Base-by-base conservation (phyloP, 495 filamentous ascomycete species). In the Aspergillus cristatus region DNA sequence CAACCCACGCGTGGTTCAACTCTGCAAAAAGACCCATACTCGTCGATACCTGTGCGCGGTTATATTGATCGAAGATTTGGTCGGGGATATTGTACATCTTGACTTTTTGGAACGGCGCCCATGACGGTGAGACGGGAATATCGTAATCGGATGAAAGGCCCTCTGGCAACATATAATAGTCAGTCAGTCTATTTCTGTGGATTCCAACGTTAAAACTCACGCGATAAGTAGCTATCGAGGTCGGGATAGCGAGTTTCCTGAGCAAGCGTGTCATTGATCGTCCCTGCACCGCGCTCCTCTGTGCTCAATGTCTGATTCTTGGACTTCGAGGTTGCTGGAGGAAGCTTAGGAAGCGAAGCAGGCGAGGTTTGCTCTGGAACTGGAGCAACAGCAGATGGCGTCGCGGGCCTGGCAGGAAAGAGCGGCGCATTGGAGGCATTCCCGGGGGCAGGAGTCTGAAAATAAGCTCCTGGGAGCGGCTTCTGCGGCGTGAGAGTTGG, bases 141-240 rank as follows among this genome's bases (percentile, higher is more conserved):
- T 96, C 88, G 61, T 97, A 97, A 47, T 96, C 88, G 45, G 84
- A 88, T 1, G 87, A 94, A 53, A 79, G 81, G 50, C 82, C 82
- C 67, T 95, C 88, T 79, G 41, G n/a, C 25, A 38, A 4, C 42
- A 32, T 20, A 43, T 22, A 22, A 42, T 37, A 17, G 42, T 28
- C 32, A 29, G 29, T 50, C 32, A 44, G 42, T 45, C 16, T 14
- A 22, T 13, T 36, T 29, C 22, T 1, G 20, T 20, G 12, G 18
- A 14, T 16, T 32, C 22, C 28, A 7, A 12, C 7, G n/a, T 40
- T 26, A 26, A 4, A 24, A 78, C 83, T 70, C 71, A 96, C 89
- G 88, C 54, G 77, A 79, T 46, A 93, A 70, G 60, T 94, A 94
- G 48, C 74, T 82, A 59, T 97, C 91, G 4, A 99, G 67, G 43